Conservation (phyloP, 139 green algal species). For the Coelastrella sp. region DNA sequence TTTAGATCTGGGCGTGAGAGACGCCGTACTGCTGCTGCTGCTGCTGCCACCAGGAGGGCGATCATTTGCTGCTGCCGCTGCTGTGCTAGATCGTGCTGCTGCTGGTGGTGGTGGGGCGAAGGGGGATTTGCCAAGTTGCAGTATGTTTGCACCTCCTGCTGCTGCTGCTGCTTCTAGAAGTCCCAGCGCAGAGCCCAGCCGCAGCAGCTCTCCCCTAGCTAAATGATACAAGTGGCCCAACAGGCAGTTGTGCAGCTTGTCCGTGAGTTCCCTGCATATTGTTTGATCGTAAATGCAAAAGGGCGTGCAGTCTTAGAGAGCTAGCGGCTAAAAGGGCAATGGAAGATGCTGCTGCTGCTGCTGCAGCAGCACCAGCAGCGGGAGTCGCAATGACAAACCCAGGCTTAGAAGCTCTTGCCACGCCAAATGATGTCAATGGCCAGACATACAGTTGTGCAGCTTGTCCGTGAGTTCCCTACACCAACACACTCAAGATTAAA, state of each 20-base stretch:
- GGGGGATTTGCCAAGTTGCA: background rate
- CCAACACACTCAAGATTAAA: no score
- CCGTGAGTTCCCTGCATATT: constrained; percentile 24
- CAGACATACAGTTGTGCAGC: no score
- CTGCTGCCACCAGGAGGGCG: background rate
- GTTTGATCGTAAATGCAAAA: no score
- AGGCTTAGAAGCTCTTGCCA: no score
- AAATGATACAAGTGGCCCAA: constrained; percentile 70
- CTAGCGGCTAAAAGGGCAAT: no score
- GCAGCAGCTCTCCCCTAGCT: constrained; percentile 65
- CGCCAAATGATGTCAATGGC: no score
- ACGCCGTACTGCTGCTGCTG: background rate
- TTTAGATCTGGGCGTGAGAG: no score
- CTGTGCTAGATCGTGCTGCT: constrained; percentile 22
- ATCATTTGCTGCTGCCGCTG: background rate
- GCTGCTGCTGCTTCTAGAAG: constrained; percentile 29
- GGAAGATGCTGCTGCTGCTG: no score
- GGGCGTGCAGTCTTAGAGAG: no score
- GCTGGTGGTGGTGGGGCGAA: background rate
- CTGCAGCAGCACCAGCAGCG: no score
- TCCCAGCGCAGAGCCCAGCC: constrained; percentile 52
- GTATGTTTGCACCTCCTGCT: constrained; percentile 14
- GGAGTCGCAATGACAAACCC: no score
- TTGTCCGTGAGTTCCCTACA: no score
- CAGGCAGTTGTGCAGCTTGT: constrained; percentile 51